phyloP scores from a whole-genome alignment of 192 early-diverging fungal genomes.

The Coemansia sp. region DNA sequence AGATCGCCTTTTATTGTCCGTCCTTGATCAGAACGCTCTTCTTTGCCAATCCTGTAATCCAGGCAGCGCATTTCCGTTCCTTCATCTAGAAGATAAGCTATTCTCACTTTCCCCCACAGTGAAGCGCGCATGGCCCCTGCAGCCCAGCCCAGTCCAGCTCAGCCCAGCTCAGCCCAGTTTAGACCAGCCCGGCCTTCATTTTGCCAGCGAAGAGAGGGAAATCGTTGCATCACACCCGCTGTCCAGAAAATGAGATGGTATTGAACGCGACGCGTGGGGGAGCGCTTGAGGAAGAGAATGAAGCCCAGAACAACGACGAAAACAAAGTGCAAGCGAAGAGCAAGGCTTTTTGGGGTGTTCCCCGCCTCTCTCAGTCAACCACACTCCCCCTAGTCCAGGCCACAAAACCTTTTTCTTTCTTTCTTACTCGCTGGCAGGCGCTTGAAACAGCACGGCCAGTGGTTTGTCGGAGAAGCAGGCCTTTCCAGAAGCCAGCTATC shows the following conservation, averaged over 20 bases:
- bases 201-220: background rate
- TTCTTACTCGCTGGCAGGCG: background rate
- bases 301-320: background rate
- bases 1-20: too few species aligned
- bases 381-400: conserved; percentile 4
- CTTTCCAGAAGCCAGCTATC: conserved; percentile 3
- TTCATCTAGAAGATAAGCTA: too few species aligned
- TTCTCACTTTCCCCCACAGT: too few species aligned
- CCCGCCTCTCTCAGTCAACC: conserved; percentile 5
- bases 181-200: background rate
- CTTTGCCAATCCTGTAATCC: too few species aligned
- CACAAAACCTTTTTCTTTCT: background rate
- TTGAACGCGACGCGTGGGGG: background rate
- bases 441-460: background rate
- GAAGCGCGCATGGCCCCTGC: background rate
- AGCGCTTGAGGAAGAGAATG: background rate
- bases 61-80: too few species aligned
- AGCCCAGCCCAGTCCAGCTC: background rate
- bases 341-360: background rate
- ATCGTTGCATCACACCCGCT: background rate
- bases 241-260: background rate
- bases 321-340: background rate
- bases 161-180: background rate
- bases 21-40: too few species aligned
- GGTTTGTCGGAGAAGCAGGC: background rate